Evolutionary conservation across 331 rosid genomes (phyloP), one percentile per base, ranked within the genome.

Genomic region (Quercus tomentella): DNA sequence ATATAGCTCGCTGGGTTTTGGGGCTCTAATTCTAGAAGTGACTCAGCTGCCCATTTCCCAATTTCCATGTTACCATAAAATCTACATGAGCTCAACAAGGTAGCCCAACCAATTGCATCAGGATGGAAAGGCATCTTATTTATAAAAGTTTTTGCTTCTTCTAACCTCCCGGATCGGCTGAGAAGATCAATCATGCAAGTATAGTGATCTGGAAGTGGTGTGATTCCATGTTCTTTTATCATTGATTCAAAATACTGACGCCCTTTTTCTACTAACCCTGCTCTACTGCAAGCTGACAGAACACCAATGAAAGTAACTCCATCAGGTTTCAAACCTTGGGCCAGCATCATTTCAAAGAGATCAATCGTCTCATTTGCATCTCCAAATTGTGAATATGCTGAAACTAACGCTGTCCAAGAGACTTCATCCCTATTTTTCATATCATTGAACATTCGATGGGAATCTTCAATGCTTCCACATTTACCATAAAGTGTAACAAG

Each of bases 341-440:
- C 79, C 75, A 89, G 56, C 97, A 93, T 91, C 69, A 75, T 86
- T 81, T 90, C 93, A 69, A 88, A 93, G 68, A 93, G 79, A 56
- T 77, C 51, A 61, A 93, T 78, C 35, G 98, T 88, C 84, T 88
- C 93, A 28, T 84, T 81, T 65, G 87, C 97, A 73, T 93, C 90
- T 77, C 95, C 97, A 85, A 88, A 91, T 67, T 85, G 88, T 21
- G 97, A 90, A 54, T 91, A 89, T 60, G 92, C 98, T 43, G 97
- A 88, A 80, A 93, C 92, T 88, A 91, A 79, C 61, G 98, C 95
- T 21, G 98, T 91, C 98, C 98, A 93, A 6, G 98, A 87, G 76
- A 93, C 93, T 82, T 91, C 91, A 75, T 91, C 98, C 80, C 70
- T 80, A 75, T 75, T 79, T 35, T 80, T 77, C 91, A 91, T 93